Evolutionary conservation across 306 rosid species (phyloP).

Genomic region (Arachis hypogaea): DNA sequence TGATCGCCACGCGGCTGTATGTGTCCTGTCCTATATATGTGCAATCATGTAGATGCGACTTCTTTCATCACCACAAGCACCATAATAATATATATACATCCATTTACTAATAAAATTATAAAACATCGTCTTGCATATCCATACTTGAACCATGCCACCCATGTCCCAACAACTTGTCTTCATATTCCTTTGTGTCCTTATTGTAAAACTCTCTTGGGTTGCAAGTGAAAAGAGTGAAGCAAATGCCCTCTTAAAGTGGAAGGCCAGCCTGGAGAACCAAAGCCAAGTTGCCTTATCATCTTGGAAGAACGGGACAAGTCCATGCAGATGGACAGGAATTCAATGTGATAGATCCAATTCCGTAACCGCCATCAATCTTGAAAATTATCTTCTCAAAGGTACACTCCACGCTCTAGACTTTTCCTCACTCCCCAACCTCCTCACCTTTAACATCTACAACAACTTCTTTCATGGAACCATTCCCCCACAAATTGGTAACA

Average conservation of each 20-base stretch:
- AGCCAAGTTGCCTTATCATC: neutral
- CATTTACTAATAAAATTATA: too few relatives aligned
- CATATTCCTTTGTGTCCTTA: too few relatives aligned
- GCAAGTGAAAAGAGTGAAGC: neutral
- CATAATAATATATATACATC: too few relatives aligned
- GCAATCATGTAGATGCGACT: too few relatives aligned
- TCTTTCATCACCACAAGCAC: too few relatives aligned
- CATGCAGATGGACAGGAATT: neutral
- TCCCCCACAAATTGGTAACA: neutral
- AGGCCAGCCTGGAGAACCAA: neutral
- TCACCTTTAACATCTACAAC: neutral
- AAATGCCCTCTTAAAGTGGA: neutral
- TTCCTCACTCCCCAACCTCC: neutral
- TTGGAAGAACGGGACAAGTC: neutral
- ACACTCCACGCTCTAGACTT: neutral
- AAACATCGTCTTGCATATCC: too few relatives aligned
- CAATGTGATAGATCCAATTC: neutral
- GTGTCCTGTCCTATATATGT: too few relatives aligned
- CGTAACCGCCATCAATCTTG: neutral
- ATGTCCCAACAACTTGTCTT: too few relatives aligned
- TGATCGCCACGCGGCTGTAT: too few relatives aligned
- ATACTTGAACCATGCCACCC: too few relatives aligned
- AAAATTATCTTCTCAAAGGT: neutral
- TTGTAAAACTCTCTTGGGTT: too few relatives aligned
- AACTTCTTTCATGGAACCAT: neutral